phyloP scores from a whole-genome alignment of 139 green algal species.

The Coccomyxa sp. region DNA sequence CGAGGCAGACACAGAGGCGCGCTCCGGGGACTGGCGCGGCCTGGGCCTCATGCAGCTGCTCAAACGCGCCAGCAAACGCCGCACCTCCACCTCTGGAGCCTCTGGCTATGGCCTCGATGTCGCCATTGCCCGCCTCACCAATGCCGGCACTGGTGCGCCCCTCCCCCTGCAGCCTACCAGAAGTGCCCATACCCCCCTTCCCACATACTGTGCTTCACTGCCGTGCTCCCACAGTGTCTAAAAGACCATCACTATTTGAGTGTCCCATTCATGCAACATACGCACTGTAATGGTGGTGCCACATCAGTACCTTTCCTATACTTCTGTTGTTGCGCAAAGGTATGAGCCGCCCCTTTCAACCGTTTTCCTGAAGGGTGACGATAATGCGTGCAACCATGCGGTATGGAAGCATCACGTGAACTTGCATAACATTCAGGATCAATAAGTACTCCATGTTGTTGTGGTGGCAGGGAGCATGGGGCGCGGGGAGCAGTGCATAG shows the following conservation, averaged over 20 bases:
- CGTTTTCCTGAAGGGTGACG: too few relatives aligned
- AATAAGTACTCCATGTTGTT: too few relatives aligned
- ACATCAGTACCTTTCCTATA: too few relatives aligned
- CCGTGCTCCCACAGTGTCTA: too few relatives aligned
- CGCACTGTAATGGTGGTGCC: too few relatives aligned
- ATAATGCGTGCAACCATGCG: not conserved
- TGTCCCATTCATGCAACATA: too few relatives aligned
- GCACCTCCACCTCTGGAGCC: not conserved
- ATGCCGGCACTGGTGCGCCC: not conserved
- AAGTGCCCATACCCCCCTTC: not conserved
- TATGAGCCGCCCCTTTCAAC: too few relatives aligned
- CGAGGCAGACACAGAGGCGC: not conserved
- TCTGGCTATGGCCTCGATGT: not conserved
- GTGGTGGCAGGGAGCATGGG: not conserved
- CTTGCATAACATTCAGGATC: too few relatives aligned
- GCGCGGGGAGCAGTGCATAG: not conserved
- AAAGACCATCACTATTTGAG: too few relatives aligned
- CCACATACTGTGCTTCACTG: too few relatives aligned
- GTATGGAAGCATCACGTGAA: too few relatives aligned
- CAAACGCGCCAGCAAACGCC: conserved; percentile 34
- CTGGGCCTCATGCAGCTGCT: conserved; percentile 48
- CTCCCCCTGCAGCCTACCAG: not conserved
- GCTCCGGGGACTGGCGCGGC: not conserved
- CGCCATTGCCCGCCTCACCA: not conserved
- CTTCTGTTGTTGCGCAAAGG: too few relatives aligned